These are phyloP conservation scores for Coemansia sp. DNA, from an alignment of 192 early-diverging fungal species.

Conservation along the genomic window DNA sequence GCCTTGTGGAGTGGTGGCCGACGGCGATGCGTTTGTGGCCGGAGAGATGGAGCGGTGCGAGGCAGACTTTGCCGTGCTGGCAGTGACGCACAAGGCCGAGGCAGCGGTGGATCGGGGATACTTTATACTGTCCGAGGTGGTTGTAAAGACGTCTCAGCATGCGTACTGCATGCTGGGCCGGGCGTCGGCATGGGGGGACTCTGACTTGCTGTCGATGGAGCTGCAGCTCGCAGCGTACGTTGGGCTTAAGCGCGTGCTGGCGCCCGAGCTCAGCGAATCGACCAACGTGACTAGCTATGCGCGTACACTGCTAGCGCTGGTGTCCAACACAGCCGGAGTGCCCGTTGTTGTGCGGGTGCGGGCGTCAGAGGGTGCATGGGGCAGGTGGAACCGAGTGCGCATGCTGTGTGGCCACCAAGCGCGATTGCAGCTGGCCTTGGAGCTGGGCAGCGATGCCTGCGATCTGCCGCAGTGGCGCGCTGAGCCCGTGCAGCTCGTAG, in stretches of 20 bases:
- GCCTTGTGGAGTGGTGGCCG: slow-evolving; percentile 13
- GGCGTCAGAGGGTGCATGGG: slow-evolving; percentile 60
- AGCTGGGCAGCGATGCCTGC: slow-evolving; percentile 57
- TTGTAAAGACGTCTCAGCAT: slow-evolving; percentile 21
- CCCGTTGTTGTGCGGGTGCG: slow-evolving; percentile 56
- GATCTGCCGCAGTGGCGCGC: slow-evolving; percentile 67
- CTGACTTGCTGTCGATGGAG: slow-evolving; percentile 11
- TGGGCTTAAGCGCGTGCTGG: slow-evolving; percentile 27
- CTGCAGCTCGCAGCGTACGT: slow-evolving; percentile 27
- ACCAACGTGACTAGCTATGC: slow-evolving; percentile 9
- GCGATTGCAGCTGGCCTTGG: slow-evolving; percentile 57
- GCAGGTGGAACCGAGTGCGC: slow-evolving; percentile 76
- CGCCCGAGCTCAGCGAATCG: slow-evolving; percentile 5
- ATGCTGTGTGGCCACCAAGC: slow-evolving; percentile 66
- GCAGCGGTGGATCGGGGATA: slow-evolving; percentile 11
- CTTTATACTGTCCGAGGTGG: slow-evolving; percentile 27
- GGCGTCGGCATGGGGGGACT: slow-evolving; percentile 6
- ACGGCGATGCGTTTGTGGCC: slow-evolving; percentile 24
- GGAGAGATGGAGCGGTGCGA: slow-evolving; percentile 9
- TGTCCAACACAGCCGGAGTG: background rate
- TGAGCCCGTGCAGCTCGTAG: slow-evolving; percentile 79
- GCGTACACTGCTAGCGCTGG: slow-evolving; percentile 16
- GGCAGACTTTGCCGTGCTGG: slow-evolving; percentile 38
- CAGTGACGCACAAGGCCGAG: background rate
- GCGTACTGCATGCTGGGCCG: slow-evolving; percentile 37